Conservation (phyloP, 768 basidiomycete genomes). For the Pholiota conissans region DNA sequence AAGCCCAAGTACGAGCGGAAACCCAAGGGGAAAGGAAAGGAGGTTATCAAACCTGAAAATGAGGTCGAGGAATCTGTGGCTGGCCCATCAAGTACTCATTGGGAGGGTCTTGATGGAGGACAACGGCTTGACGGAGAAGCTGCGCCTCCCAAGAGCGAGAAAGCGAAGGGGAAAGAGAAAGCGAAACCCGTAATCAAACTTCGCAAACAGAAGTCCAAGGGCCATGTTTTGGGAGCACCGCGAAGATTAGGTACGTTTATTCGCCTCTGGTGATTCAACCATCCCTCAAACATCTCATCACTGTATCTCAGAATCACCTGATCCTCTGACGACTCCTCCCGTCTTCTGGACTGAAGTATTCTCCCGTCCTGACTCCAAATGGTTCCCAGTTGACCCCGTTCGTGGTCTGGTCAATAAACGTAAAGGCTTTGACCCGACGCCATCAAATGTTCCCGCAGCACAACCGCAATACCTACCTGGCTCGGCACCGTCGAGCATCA, state of each 20-base stretch:
- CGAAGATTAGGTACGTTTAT: conserved; percentile 19
- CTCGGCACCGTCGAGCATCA: conserved; percentile 17
- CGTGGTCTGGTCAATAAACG: conserved; percentile 79
- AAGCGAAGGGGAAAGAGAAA: conserved; percentile 61
- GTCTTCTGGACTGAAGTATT: conserved; percentile 98
- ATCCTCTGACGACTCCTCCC: conserved; percentile 71
- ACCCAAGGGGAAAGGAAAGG: conserved; percentile 34
- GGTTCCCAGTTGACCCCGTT: conserved; percentile 92
- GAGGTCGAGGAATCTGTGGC: conserved; percentile 34
- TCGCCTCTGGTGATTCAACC: background rate
- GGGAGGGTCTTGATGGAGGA: conserved; percentile 31
- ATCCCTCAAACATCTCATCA: conserved; percentile 4
- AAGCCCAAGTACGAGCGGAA: conserved; percentile 34
- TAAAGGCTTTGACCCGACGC: conserved; percentile 74
- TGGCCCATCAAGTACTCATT: conserved; percentile 21
- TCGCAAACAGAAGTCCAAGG: conserved; percentile 54
- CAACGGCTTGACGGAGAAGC: conserved; percentile 39
- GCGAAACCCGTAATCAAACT: conserved; percentile 56
- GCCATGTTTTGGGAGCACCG: conserved; percentile 39
- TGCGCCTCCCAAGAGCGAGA: conserved; percentile 36
- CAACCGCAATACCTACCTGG: conserved; percentile 17
- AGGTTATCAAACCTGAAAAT: conserved; percentile 19
- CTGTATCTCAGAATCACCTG: conserved; percentile 32
- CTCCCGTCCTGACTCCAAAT: conserved; percentile 85
- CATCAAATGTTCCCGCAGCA: conserved; percentile 18